A percentile compares a stretch with the other conserved stretches of the same genome.
Conservation (phyloP, 2,329 filamentous ascomycete genomes). For the Sordariomycetes sp. region DNA sequence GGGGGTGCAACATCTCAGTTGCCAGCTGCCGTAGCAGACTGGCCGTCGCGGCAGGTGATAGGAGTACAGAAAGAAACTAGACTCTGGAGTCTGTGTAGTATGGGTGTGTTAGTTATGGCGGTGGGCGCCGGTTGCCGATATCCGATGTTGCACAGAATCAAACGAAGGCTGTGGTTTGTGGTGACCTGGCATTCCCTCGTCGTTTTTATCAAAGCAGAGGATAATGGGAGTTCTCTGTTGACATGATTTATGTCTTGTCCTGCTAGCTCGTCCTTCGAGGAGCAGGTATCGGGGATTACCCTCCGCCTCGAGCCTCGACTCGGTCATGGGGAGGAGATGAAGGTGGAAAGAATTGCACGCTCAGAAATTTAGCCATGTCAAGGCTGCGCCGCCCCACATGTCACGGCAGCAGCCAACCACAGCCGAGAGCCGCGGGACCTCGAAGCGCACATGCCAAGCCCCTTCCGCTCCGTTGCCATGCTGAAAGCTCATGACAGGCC, state of each 20-base stretch:
- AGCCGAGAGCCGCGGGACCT: neutral
- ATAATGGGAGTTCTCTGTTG: neutral
- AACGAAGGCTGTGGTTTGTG: neutral
- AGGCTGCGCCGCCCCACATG: neutral
- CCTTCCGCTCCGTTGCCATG: no score
- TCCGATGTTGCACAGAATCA: neutral
- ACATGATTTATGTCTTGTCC: neutral
- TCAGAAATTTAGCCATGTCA: neutral
- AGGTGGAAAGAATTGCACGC: neutral
- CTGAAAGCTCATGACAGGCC: no score
- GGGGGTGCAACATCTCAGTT: constrained; percentile 45
- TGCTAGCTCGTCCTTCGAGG: neutral
- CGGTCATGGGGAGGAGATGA: neutral
- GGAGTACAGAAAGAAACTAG: neutral
- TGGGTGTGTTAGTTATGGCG: neutral
- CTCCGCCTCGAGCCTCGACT: neutral
- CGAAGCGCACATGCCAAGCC: no score
- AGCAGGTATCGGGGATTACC: neutral
- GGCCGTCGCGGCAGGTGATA: constrained; percentile 39
- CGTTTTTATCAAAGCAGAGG: neutral
- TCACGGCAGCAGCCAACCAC: neutral
- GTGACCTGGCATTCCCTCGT: no score
- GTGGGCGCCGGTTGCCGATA: neutral
- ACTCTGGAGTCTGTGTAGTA: neutral
- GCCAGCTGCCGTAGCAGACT: constrained; percentile 33